Percentiles rank a stretch among this genome's conserved stretches.
These are phyloP conservation scores for Leucaena leucocephala DNA, from an alignment of 306 rosid genomes.

Conservation along the genomic window DNA sequence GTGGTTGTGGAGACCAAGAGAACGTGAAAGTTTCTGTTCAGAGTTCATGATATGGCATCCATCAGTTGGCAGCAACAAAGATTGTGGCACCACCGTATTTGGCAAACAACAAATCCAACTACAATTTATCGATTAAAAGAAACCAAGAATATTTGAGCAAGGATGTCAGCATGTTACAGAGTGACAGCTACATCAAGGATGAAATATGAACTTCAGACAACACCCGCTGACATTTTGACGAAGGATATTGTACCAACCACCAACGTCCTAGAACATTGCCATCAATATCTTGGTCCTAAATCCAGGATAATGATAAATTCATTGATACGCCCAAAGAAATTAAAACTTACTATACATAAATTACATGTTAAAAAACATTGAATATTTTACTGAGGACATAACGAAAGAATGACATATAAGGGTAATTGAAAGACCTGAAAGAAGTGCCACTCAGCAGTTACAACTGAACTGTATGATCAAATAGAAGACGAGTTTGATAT, in stretches of 20 bases:
- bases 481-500: background rate
- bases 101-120: conserved; percentile 19
- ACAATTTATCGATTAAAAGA: conserved; percentile 25
- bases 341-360: conserved; percentile 1
- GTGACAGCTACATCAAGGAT: conserved; percentile 25
- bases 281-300: conserved; percentile 24
- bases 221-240: background rate
- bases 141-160: background rate
- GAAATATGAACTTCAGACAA: conserved; percentile 24
- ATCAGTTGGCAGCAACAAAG: no score
- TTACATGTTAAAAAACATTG: background rate
- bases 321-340: conserved; percentile 21
- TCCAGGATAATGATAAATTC: conserved; percentile 17
- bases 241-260: background rate
- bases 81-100: background rate
- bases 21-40: no score
- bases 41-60: no score
- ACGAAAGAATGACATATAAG: background rate
- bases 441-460: background rate
- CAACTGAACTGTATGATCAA: background rate
- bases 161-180: background rate
- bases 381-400: background rate
- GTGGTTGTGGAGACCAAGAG: no score
- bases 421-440: background rate
- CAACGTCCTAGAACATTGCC: background rate